A percentile compares a stretch with the other conserved stretches of the same genome.
phyloP scores from a whole-genome alignment of 495 filamentous ascomycete species.

The Hypoxylon fuscum region DNA sequence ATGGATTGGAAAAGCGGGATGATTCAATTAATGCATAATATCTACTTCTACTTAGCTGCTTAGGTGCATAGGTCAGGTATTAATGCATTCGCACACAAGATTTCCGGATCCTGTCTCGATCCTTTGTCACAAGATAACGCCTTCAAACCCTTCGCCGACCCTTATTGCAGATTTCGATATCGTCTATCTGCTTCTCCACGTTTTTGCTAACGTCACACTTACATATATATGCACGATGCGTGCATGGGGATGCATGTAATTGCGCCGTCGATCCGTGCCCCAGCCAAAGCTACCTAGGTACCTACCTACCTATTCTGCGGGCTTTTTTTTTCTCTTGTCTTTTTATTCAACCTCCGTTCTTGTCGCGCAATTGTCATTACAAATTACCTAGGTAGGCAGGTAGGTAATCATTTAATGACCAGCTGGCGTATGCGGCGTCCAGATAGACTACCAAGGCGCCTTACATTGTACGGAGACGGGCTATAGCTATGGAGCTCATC shows the following conservation, averaged over 20 bases:
- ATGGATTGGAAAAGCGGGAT: not conserved
- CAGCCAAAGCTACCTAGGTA: not conserved
- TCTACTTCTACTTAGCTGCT: not conserved
- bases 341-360: not conserved
- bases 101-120: conserved; percentile 8
- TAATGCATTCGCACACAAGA: conserved; percentile 14
- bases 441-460: not conserved
- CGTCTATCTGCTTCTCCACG: conserved; percentile 41
- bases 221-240: conserved; percentile 40
- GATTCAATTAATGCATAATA: conserved; percentile 11
- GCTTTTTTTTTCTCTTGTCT: not conserved
- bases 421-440: conserved; percentile 24
- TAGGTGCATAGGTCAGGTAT: too few species aligned
- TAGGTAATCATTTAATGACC: conserved; percentile 17
- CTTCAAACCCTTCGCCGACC: not conserved
- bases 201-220: conserved; percentile 39
- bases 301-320: conserved; percentile 3
- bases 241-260: conserved; percentile 39
- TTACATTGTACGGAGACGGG: not conserved
- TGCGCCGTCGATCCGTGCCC: conserved; percentile 33
- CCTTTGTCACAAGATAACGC: conserved; percentile 14
- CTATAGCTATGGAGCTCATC: too few species aligned
- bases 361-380: conserved; percentile 11
- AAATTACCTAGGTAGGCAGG: too few species aligned
- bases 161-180: conserved; percentile 35